These are phyloP conservation scores for Cryptococcus sp. DNA, from an alignment of 1,284 basidiomycete species.

Conservation along the genomic window DNA sequence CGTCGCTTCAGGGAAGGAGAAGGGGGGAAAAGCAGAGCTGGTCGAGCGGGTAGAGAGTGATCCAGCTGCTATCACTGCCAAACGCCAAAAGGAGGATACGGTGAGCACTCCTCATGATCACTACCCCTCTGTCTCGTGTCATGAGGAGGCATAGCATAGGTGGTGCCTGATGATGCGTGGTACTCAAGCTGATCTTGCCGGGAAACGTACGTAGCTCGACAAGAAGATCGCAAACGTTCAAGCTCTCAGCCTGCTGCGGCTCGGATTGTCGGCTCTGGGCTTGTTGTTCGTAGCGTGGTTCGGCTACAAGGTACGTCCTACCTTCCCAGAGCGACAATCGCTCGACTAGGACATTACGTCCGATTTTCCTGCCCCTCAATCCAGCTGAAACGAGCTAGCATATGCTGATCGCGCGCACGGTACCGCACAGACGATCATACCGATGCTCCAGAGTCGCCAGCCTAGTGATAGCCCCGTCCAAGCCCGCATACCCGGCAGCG, in stretches of 20 bases:
- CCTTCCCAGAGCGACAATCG: too few species aligned
- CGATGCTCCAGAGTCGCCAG: constrained; percentile 3
- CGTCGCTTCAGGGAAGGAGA: not conserved
- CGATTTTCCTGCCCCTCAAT: too few species aligned
- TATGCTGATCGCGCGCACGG: not conserved
- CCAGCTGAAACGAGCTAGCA: not conserved
- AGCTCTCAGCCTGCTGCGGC: constrained; percentile 6
- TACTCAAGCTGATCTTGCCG: not conserved
- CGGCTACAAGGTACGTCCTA: constrained; percentile 15
- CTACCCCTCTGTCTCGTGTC: too few species aligned
- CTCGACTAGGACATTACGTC: too few species aligned
- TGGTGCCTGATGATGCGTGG: too few species aligned
- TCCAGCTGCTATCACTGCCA: too few species aligned
- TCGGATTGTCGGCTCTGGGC: constrained; percentile 12
- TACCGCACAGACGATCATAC: constrained; percentile 11
- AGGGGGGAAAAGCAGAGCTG: not conserved
- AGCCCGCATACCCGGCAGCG: constrained; percentile 6
- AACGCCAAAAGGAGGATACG: not conserved
- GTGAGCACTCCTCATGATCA: not conserved
- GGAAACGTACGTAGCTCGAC: constrained; percentile 9
- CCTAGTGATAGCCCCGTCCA: constrained; percentile 5
- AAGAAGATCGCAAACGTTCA: constrained; percentile 16
- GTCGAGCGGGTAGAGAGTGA: not conserved
- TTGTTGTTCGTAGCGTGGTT: constrained; percentile 21
- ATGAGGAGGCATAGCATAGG: too few species aligned